Evolutionary conservation across 495 filamentous ascomycete genomes (phyloP).

Genomic region (Penicillium macrosclerotiorum): DNA sequence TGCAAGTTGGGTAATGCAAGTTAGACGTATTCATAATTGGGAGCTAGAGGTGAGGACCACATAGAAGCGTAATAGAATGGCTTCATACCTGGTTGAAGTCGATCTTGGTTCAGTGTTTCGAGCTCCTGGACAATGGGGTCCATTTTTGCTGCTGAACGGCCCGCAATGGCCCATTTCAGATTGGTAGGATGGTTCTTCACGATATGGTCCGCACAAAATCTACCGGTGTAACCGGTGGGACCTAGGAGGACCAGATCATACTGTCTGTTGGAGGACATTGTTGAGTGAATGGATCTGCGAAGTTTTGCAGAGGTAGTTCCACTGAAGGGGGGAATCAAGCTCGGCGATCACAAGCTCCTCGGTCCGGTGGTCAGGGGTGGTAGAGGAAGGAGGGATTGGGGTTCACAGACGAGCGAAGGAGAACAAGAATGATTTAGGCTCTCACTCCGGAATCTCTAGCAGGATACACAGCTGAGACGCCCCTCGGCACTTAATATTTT

Average conservation of each 20-base stretch:
- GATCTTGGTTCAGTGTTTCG: constrained; percentile 65
- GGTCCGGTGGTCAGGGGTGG: not conserved
- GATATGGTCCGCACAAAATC: constrained; percentile 74
- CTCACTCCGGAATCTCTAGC: not conserved
- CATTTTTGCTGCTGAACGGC: constrained; percentile 73
- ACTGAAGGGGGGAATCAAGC: constrained; percentile 7
- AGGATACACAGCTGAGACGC: constrained; percentile 1
- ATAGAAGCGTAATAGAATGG: too few relatives aligned
- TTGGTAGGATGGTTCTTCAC: constrained; percentile 69
- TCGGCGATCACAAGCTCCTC: constrained; percentile 14
- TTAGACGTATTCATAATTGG: too few relatives aligned
- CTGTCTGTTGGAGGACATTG: constrained; percentile 49
- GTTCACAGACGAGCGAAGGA: too few relatives aligned
- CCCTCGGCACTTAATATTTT: not conserved
- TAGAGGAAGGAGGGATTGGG: not conserved
- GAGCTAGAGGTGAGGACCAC: not conserved
- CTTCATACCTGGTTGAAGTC: constrained; percentile 60
- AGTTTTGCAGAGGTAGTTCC: constrained; percentile 6
- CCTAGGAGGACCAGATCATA: constrained; percentile 86
- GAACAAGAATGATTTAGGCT: not conserved
- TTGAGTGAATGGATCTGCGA: not conserved
- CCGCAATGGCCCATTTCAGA: constrained; percentile 87
- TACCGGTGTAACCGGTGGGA: constrained; percentile 85
- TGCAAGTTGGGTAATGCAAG: constrained; percentile 6
- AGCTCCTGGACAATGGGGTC: constrained; percentile 63